Conservation (phyloP, 257 asterid species). For the Plectranthus barbatus region DNA sequence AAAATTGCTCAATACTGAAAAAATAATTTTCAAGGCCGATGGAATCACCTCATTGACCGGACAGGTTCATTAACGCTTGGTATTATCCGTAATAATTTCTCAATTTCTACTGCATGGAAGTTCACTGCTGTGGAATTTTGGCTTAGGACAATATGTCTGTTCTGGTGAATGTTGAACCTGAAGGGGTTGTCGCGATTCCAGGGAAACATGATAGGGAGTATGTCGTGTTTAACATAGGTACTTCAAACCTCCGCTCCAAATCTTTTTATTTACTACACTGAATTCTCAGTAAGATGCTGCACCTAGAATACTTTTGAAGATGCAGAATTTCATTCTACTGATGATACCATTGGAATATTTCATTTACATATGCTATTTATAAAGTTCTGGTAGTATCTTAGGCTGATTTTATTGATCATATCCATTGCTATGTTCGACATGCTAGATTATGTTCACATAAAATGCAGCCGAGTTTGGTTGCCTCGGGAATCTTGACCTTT, state of each 20-base stretch:
- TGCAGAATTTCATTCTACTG: too few relatives aligned
- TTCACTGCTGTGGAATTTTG: slow-evolving; percentile 12
- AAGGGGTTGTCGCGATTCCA: slow-evolving; percentile 70
- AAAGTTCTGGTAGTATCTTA: too few relatives aligned
- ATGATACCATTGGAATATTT: neutral
- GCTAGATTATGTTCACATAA: neutral
- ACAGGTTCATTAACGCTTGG: slow-evolving; percentile 27
- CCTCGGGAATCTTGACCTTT: neutral
- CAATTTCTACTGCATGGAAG: neutral
- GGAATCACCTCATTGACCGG: slow-evolving; percentile 16
- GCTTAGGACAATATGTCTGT: slow-evolving; percentile 47
- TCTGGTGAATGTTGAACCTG: slow-evolving; percentile 59
- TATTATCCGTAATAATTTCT: neutral
- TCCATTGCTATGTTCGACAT: neutral
- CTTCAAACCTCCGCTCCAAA: neutral
- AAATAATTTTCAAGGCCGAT: slow-evolving; percentile 60
- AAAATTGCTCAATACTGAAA: slow-evolving; percentile 82
- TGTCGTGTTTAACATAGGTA: slow-evolving; percentile 63
- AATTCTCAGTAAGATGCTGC: neutral
- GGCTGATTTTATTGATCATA: neutral
- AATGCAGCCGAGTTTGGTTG: neutral
- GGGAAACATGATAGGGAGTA: slow-evolving; percentile 49
- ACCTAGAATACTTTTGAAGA: too few relatives aligned
- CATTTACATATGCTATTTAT: neutral
- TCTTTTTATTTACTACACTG: neutral